Evolutionary conservation across 2,329 filamentous ascomycete species (phyloP).

Genomic region (Talaromyces sp.): DNA sequence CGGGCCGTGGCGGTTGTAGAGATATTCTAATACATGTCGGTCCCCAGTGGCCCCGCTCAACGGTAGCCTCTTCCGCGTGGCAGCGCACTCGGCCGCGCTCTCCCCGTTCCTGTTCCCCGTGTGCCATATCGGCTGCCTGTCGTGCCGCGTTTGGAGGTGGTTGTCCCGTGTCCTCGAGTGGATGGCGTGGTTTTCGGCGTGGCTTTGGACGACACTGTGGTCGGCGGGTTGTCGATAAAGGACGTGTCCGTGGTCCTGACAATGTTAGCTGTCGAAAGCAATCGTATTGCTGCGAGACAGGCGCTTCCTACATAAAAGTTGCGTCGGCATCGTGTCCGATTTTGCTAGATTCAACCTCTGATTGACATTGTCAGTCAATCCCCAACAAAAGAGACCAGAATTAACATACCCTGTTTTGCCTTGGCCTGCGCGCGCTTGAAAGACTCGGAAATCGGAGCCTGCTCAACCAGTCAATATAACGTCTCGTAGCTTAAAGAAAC

Average conservation of each 20-base stretch:
- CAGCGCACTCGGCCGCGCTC: conserved; percentile 32
- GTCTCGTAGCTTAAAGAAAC: too few species aligned
- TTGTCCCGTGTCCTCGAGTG: conserved; percentile 18
- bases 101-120: conserved; percentile 23
- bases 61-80: conserved; percentile 35
- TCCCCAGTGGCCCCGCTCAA: conserved; percentile 16
- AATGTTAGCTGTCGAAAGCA: not conserved
- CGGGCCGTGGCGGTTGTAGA: not conserved
- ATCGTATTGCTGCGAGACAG: not conserved
- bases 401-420: conserved; percentile 39
- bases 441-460: conserved; percentile 80
- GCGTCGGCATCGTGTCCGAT: conserved; percentile 58
- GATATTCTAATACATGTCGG: not conserved
- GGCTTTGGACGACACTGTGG: conserved; percentile 43
- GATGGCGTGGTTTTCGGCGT: conserved; percentile 24
- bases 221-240: conserved; percentile 77
- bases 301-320: conserved; percentile 68
- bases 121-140: conserved; percentile 31
- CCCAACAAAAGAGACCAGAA: not conserved
- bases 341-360: conserved; percentile 25
- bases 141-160: conserved; percentile 20
- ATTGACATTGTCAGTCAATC: conserved; percentile 15
- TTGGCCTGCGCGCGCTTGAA: conserved; percentile 64
- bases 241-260: conserved; percentile 81
- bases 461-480: too few species aligned